Conservation (phyloP, 257 asterid genomes). For the Nicotiana noctiflora region DNA sequence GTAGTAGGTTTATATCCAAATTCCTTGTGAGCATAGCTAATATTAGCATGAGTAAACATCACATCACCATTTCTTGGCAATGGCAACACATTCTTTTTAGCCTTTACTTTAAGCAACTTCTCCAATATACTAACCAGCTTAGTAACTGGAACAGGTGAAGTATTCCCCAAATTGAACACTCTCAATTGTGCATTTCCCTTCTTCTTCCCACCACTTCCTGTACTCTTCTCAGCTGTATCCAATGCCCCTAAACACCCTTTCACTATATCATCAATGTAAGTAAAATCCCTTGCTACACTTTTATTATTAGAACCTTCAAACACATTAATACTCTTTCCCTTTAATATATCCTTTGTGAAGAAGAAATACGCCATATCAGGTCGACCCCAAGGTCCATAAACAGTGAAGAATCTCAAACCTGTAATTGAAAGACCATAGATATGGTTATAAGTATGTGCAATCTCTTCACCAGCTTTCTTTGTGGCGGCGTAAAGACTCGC, state of each 20-base stretch:
- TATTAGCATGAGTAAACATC: slow-evolving; percentile 33
- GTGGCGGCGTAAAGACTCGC: slow-evolving; percentile 42
- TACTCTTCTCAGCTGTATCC: slow-evolving; percentile 35
- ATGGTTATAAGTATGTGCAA: slow-evolving; percentile 38
- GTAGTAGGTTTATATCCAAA: slow-evolving; percentile 27
- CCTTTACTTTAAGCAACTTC: slow-evolving; percentile 25
- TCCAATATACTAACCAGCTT: slow-evolving; percentile 31
- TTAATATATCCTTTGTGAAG: slow-evolving; percentile 31
- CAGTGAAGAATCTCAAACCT: slow-evolving; percentile 35
- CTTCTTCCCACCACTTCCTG: slow-evolving; percentile 40
- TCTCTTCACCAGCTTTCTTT: slow-evolving; percentile 47
- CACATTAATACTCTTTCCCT: slow-evolving; percentile 21
- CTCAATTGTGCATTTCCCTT: slow-evolving; percentile 30
- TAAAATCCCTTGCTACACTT: slow-evolving; percentile 36
- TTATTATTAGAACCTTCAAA: slow-evolving; percentile 29
- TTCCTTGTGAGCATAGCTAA: slow-evolving; percentile 29
- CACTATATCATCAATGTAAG: slow-evolving; percentile 37
- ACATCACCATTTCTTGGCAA: slow-evolving; percentile 35
- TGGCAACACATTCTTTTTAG: slow-evolving; percentile 23
- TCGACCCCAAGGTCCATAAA: slow-evolving; percentile 45
- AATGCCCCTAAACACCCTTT: slow-evolving; percentile 30
- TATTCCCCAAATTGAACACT: slow-evolving; percentile 39
- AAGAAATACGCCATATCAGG: slow-evolving; percentile 49
- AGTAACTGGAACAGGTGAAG: slow-evolving; percentile 30
- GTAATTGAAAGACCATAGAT: slow-evolving; percentile 40